Percentiles rank a stretch among this genome's conserved stretches.
These are phyloP conservation scores for Suillus clintonianus DNA, from an alignment of 768 basidiomycete genomes.

Conservation along the genomic window DNA sequence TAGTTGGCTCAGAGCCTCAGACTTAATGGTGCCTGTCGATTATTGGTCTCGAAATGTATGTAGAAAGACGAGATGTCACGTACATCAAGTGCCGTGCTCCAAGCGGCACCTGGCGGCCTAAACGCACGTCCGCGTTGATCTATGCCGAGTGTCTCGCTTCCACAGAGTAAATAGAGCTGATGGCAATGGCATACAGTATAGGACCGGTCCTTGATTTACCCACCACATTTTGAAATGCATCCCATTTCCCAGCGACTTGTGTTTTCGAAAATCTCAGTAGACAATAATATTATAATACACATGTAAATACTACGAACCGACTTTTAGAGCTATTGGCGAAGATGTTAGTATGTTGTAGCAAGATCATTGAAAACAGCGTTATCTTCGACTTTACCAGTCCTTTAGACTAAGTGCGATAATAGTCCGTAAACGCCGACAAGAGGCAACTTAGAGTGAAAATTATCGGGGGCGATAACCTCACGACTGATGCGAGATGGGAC, in stretches of 20 bases:
- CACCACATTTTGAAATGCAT: not conserved
- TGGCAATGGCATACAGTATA: constrained; percentile 40
- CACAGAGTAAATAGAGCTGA: constrained; percentile 56
- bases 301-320: not conserved
- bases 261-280: not conserved
- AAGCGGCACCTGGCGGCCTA: constrained; percentile 50
- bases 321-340: not conserved
- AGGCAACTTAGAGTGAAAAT: too few relatives aligned
- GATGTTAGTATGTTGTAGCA: not conserved
- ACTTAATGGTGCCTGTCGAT: constrained; percentile 39
- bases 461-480: too few relatives aligned
- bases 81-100: constrained; percentile 64
- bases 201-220: not conserved
- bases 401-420: too few relatives aligned
- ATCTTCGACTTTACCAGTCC: not conserved
- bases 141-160: constrained; percentile 69
- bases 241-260: not conserved
- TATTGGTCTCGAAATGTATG: constrained; percentile 27
- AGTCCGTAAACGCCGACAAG: constrained; percentile 29
- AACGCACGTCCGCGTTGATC: constrained; percentile 52
- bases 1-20: constrained; percentile 43
- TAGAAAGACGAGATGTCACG: constrained; percentile 21
- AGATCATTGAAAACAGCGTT: not conserved
- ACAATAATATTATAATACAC: not conserved
- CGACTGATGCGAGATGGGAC: too few relatives aligned